A percentile compares a stretch with the other conserved stretches of the same genome.
These are phyloP conservation scores for Barnettozyma pratensis DNA, from an alignment of 805 yeast species.

Conservation along the genomic window DNA sequence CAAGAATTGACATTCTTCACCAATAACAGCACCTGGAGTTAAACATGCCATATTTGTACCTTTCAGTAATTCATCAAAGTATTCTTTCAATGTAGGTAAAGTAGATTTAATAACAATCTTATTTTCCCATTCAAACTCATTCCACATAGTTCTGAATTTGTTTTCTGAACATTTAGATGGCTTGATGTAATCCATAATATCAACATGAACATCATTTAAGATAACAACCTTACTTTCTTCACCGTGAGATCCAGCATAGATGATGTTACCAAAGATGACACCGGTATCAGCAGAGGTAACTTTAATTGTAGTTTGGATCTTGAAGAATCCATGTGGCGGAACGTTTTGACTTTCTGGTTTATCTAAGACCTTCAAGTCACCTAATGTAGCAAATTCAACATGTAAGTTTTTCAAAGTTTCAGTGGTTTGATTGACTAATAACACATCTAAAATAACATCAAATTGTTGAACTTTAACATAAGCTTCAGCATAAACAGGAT, in stretches of 20 bases:
- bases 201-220: slow-evolving; percentile 90
- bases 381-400: slow-evolving; percentile 93
- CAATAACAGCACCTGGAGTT: slow-evolving; percentile 87
- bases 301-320: slow-evolving; percentile 80
- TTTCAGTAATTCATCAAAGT: slow-evolving; percentile 65
- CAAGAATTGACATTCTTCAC: slow-evolving; percentile 84
- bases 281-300: slow-evolving; percentile 98
- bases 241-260: slow-evolving; percentile 93
- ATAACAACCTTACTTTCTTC: slow-evolving; percentile 86
- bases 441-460: slow-evolving; percentile 90
- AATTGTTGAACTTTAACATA: slow-evolving; percentile 94
- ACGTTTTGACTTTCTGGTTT: slow-evolving; percentile 84
- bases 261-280: slow-evolving; percentile 94
- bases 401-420: slow-evolving; percentile 85
- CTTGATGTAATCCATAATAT: slow-evolving; percentile 94
- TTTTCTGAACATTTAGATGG: slow-evolving; percentile 90
- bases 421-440: slow-evolving; percentile 90
- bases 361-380: slow-evolving; percentile 92
- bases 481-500: slow-evolving; percentile 97
- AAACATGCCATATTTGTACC: slow-evolving; percentile 93
- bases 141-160: slow-evolving; percentile 96
- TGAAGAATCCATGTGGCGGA: slow-evolving; percentile 97
- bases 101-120: slow-evolving; percentile 83
- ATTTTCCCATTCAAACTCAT: slow-evolving; percentile 99
- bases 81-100: slow-evolving; percentile 63